Evolutionary conservation across 108 stramenopile genomes (phyloP).

Genomic region (Fragilariopsis cylindrus): DNA sequence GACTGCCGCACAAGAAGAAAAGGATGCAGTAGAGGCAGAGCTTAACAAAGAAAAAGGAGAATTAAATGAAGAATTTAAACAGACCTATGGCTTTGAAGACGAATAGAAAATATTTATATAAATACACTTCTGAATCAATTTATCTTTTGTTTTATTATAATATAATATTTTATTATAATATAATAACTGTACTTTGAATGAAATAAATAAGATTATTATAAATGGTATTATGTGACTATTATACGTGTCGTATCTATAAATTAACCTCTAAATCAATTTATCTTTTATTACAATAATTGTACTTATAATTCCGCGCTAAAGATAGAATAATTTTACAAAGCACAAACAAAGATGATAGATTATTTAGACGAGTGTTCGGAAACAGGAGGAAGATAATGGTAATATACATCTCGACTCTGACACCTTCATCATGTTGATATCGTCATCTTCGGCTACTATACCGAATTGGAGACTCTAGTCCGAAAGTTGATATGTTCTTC

Average conservation of each 20-base stretch:
- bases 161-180: too few relatives aligned
- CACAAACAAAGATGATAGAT: too few relatives aligned
- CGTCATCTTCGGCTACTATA: conserved; percentile 77
- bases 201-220: too few relatives aligned
- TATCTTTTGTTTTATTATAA: not conserved
- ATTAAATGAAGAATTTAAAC: conserved; percentile 69
- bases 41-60: conserved; percentile 67
- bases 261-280: too few relatives aligned
- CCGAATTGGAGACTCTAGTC: conserved; percentile 81
- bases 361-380: too few relatives aligned
- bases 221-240: too few relatives aligned
- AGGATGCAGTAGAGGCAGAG: conserved; percentile 73
- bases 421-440: conserved; percentile 33
- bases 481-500: conserved; percentile 61
- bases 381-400: too few relatives aligned
- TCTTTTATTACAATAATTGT: too few relatives aligned
- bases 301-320: too few relatives aligned
- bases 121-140: not conserved
- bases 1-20: conserved; percentile 68
- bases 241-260: too few relatives aligned
- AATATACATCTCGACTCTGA: conserved; percentile 2
- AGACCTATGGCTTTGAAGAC: conserved; percentile 70
- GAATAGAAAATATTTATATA: conserved; percentile 13
- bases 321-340: too few relatives aligned
- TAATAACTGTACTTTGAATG: too few relatives aligned